Base-by-base conservation (phyloP, 2,329 filamentous ascomycete species). In the Trichoderma asperellum region DNA sequence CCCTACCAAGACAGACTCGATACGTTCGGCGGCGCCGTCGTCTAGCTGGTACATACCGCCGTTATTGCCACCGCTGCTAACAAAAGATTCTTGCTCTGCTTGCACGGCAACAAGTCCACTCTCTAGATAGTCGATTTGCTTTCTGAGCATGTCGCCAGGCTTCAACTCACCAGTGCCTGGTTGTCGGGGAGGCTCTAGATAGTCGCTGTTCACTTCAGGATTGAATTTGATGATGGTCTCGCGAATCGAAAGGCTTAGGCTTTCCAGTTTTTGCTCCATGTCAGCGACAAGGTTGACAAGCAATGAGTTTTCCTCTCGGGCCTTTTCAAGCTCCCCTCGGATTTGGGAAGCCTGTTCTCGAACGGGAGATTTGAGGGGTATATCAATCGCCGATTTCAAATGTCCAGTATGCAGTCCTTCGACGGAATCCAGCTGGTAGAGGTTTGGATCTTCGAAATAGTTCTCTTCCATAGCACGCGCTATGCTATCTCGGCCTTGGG, bases 391-490 rank as follows among this genome's bases (percentile, higher is more conserved):
- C 27, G 76, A 74, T 60, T 69, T 72, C 2, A 74, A 70, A 6
- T 73, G 73, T 69, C 57, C 57, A 11, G 57, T 34, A 16, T 74
- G 71, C 4, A 73, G 72, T 70, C 82, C 84, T 71, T 92, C 88
- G 24, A 90, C 78, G 70, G 88, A 86, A 73, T 93, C 91, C 6
- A 91, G 86, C 12, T 75, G 89, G 76, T 94, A 96, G 8, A 93
- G 82, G 75, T 89, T 92, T 69, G 89, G 85, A 72, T 96, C 92
- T 75, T 96, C 92, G 74, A 97, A 94, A 59, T 90, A 86, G 69
- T 88, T 81, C 7, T 88, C 85, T 18, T 88, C 86, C 49, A 82
- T 82, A 1, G 83, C 77, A 21, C 83, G 82, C 40, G 88, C 87
- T 71, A 88, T 76, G 74, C 88, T 89, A 70, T 87, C 86, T 62